phyloP scores from a whole-genome alignment of 306 rosid species.

The Sesbania bispinosa region DNA sequence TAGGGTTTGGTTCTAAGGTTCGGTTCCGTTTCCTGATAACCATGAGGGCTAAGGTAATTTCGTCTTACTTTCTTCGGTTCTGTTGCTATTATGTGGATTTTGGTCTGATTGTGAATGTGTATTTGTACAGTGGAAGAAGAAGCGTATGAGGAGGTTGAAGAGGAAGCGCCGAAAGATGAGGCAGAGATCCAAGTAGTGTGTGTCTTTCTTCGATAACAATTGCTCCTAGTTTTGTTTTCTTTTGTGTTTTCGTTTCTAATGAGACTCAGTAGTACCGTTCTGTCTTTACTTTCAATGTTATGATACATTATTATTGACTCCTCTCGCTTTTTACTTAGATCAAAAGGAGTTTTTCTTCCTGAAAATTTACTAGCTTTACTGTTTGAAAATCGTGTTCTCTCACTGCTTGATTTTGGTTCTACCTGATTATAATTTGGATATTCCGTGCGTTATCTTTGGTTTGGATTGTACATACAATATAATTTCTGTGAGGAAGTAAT shows the following conservation, averaged over 20 bases:
- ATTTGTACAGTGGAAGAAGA: constrained; percentile 76
- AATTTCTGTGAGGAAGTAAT: not conserved
- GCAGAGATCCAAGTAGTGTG: constrained; percentile 81
- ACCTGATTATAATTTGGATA: not conserved
- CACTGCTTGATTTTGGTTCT: not conserved
- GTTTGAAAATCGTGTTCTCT: not conserved
- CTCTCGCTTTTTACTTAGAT: not conserved
- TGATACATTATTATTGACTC: not conserved
- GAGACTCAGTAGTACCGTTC: constrained; percentile 4
- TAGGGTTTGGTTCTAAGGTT: constrained; percentile 5
- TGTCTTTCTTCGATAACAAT: not conserved
- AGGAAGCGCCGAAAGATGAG: constrained; percentile 99
- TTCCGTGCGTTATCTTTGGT: not conserved
- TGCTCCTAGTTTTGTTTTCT: constrained; percentile 23
- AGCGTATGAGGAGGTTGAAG: constrained; percentile 92
- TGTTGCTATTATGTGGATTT: not conserved
- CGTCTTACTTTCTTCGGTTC: not conserved
- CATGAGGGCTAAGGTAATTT: constrained; percentile 78
- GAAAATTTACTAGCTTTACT: not conserved
- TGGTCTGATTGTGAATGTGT: not conserved
- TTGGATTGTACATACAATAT: not conserved
- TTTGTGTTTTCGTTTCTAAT: not conserved
- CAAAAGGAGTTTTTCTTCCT: not conserved
- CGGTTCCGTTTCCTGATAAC: not conserved
- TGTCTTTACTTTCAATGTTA: not conserved